Evolutionary conservation across 108 stramenopile species (phyloP), one percentile per base, ranked within the genome.

Genomic region (Poteriospumella lacustris): DNA sequence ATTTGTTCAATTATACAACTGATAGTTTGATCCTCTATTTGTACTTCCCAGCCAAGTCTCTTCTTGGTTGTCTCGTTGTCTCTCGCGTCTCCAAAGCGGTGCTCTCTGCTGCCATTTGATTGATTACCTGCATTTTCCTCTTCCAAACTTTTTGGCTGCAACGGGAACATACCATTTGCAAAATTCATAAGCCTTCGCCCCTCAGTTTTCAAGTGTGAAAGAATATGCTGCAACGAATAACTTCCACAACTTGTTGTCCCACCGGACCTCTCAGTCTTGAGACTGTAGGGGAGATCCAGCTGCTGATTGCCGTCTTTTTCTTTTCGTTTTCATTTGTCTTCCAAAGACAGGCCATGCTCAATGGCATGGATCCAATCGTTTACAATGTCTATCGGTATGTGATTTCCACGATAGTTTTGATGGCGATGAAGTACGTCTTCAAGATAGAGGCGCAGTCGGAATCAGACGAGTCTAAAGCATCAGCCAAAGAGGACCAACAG

Each of bases 301-400:
- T 73, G 5, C 19, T 73, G 9, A 44, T 73, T 38, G 36, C 70
- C 12, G 28, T 33, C 9, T 9, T 73, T 5, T 73, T 73, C 26
- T 73, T 73, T 73, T n/a, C 9, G 5, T 12, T 73, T 15, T 36
- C 70, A 3, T 73, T 29, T 38, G 33, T 73, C 33, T n/a, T 3
- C 5, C 41, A 73, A 31, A 36, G 47, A 5, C 42, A 73, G 26
- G 70, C 70, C 9, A 73, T 73, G 70, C 29, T 52, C n/a, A 56
- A 73, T 26, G 44, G 70, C 70, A 56, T 73, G 26, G 70, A 31
- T 29, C 70, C 70, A 5, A 15, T 73, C 36, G 36, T 34, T 42
- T 73, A 73, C 24, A 73, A 73, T 56, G 36, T 24, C 41, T 42
- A 9, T 73, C 70, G 70, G 15, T 73, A 52, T 73, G 12, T 73